Percentiles rank a stretch among this genome's conserved stretches.
Evolutionary conservation across 768 basidiomycete genomes (phyloP).

Genomic region (Chalciporus sphaerocephalus): DNA sequence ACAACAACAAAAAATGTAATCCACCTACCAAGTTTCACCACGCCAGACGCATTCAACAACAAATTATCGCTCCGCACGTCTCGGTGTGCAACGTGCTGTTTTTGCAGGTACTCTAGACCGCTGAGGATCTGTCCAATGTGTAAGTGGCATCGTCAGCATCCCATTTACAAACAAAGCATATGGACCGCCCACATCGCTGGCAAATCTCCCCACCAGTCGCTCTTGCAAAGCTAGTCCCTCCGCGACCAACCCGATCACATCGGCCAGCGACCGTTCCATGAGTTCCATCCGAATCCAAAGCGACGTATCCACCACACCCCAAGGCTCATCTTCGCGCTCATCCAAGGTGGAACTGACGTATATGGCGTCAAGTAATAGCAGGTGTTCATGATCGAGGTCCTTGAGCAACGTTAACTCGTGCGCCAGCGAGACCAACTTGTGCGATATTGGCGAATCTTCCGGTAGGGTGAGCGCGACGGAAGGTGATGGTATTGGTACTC

Average conservation of each 20-base stretch:
- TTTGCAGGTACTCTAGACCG: constrained; percentile 63
- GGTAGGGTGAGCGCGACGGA: constrained; percentile 17
- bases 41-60: constrained; percentile 61
- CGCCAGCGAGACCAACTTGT: constrained; percentile 60
- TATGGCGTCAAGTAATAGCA: constrained; percentile 63
- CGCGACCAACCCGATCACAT: constrained; percentile 61
- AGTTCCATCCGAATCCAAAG: constrained; percentile 89
- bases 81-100: constrained; percentile 69
- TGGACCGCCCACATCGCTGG: constrained; percentile 62
- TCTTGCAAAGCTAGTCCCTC: constrained; percentile 65
- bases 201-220: constrained; percentile 66
- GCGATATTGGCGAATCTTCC: constrained; percentile 37
- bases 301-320: constrained; percentile 42
- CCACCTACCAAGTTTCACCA: constrained; percentile 69
- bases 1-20: background rate
- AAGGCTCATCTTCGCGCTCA: constrained; percentile 28
- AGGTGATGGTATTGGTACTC: constrained; percentile 51
- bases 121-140: constrained; percentile 48
- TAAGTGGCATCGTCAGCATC: background rate
- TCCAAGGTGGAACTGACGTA: constrained; percentile 51
- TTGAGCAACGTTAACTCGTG: constrained; percentile 59
- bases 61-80: constrained; percentile 84
- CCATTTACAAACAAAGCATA: background rate
- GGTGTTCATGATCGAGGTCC: constrained; percentile 53
- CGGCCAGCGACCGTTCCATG: constrained; percentile 84